Evolutionary conservation across 2,329 filamentous ascomycete genomes (phyloP), one percentile per base, ranked within the genome.

Genomic region (Pestalotiopsis sp.): DNA sequence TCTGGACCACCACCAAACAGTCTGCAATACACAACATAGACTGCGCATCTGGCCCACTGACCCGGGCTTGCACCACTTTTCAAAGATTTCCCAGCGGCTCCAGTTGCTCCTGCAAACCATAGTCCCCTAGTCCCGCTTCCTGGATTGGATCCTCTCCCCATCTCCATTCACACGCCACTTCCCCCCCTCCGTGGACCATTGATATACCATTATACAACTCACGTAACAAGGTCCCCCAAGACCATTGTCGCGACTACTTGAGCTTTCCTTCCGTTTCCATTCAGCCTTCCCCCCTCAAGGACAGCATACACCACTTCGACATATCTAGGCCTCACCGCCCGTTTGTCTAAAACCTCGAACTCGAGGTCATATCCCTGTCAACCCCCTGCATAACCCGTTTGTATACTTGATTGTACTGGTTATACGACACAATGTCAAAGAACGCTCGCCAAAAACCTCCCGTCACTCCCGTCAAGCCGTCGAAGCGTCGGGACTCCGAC

Each of bases 361-460:
- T 68, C 61, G 38, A 52, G 65, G 70, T 68, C 69, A 52, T n/a
- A 52, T 70, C 71, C 64, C 70, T 71, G 75, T 71, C 71, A 68
- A 70, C 69, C 69, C 73, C 72, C 73, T 76, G 73, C 71, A 76
- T 74, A 69, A 71, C 67, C 67, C 70, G 70, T 68, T 66, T 73
- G 72, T 73, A 72, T 70, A 72, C 72, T 73, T 75, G 70, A 68
- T 69, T 69, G 68, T 70, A 36, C 31, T 62, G 59, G 59, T 20
- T 62, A 36, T 20, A 20, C 69, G 72, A 73, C 69, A 80, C 72
- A 68, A 88, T 88, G 86, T 83, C 85, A 74, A 85, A 85, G 78
- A 88, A 87, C 79, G 77, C 87, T 70, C 83, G 84, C 68, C 82
- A 83, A 75, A 88, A 86, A 72, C 77, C 78, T 70, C 79, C 82